Conservation (phyloP, 1,284 basidiomycete species). For the Irpex lacteus region DNA sequence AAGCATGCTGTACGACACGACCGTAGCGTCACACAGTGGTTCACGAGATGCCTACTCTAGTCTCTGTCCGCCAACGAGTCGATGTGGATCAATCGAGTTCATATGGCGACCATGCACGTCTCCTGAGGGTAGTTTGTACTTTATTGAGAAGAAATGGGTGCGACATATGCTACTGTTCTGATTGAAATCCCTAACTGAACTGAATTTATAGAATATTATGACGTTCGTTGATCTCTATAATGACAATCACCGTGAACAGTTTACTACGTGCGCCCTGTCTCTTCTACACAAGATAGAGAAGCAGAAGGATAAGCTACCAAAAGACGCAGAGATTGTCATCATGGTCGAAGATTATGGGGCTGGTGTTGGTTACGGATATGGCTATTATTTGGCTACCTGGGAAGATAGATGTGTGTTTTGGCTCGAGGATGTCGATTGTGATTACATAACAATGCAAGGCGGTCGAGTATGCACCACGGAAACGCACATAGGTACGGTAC, state of each 20-base stretch:
- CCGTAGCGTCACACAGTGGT: background rate
- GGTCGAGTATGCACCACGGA: background rate
- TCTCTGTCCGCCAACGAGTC: no score
- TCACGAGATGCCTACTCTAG: background rate
- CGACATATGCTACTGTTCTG: background rate
- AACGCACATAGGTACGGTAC: conserved; percentile 8
- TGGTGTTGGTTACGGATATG: conserved; percentile 7
- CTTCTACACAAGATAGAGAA: background rate
- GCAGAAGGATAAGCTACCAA: background rate
- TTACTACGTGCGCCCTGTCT: background rate
- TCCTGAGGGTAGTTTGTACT: conserved; percentile 10
- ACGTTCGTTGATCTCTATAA: background rate
- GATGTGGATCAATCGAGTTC: background rate
- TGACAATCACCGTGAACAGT: background rate
- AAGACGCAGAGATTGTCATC: conserved; percentile 8
- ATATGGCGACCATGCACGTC: background rate
- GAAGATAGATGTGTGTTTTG: conserved; percentile 11
- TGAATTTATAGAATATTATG: background rate
- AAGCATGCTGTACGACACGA: background rate
- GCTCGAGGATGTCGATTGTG: conserved; percentile 9
- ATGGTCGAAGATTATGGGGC: conserved; percentile 7
- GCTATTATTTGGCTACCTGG: conserved; percentile 10
- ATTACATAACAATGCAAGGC: background rate
- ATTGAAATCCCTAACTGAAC: background rate
- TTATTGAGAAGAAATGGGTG: background rate